A percentile compares a stretch with the other conserved stretches of the same genome.
Evolutionary conservation across 768 basidiomycete species (phyloP).

Genomic region (Melanogaster broomeanus): DNA sequence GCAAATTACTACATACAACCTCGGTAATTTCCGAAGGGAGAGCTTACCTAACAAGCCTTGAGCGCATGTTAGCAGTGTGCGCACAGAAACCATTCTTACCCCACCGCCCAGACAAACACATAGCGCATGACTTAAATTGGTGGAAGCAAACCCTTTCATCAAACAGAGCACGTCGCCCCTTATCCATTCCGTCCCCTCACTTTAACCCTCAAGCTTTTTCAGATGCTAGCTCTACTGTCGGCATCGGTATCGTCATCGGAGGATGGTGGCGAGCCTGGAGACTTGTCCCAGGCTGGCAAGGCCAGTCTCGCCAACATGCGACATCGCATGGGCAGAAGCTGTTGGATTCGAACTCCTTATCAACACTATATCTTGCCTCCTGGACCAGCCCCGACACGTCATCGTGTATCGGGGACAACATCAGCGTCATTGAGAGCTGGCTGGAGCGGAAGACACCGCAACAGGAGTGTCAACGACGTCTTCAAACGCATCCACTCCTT

Average conservation of each 20-base stretch:
- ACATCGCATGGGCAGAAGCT: constrained; percentile 21
- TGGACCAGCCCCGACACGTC: neutral
- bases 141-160: neutral
- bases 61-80: constrained; percentile 35
- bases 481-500: constrained; percentile 4
- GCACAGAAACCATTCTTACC: constrained; percentile 32
- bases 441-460: constrained; percentile 2
- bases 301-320: neutral
- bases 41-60: constrained; percentile 42
- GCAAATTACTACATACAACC: constrained; percentile 8
- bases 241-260: constrained; percentile 13
- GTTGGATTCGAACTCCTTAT: constrained; percentile 16
- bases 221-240: constrained; percentile 15
- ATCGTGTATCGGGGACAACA: constrained; percentile 13
- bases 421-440: constrained; percentile 14
- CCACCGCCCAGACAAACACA: neutral
- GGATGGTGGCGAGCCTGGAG: constrained; percentile 25
- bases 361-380: neutral
- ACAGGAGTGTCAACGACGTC: constrained; percentile 8
- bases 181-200: constrained; percentile 11
- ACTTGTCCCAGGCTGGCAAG: constrained; percentile 11
- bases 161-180: neutral
- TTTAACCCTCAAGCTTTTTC: constrained; percentile 9
- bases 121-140: neutral
- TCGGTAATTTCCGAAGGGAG: constrained; percentile 33